phyloP scores from a whole-genome alignment of 108 stramenopile species.

The Cyclostephanos invisitatus region DNA sequence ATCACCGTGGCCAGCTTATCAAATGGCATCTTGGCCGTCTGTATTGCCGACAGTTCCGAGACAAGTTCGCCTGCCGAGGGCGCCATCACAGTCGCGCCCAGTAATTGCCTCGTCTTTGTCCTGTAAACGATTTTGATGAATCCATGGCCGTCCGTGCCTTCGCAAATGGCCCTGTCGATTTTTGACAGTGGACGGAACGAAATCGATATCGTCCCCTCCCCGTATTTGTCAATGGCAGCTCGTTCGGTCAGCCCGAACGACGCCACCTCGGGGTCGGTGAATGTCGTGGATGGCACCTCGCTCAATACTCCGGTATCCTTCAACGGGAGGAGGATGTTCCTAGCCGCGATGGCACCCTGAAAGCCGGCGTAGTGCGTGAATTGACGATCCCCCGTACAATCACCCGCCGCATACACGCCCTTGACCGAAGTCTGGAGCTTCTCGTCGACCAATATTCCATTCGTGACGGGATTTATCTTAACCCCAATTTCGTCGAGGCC shows the following conservation, averaged over 20 bases:
- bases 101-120: conserved; percentile 36
- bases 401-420: conserved; percentile 80
- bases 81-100: conserved; percentile 65
- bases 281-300: conserved; percentile 77
- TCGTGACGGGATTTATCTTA: conserved; percentile 39
- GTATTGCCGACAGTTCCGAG: conserved; percentile 56
- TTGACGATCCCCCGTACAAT: conserved; percentile 81
- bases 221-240: conserved; percentile 60
- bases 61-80: conserved; percentile 70
- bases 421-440: conserved; percentile 63
- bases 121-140: conserved; percentile 62
- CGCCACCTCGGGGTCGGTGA: conserved; percentile 83
- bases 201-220: conserved; percentile 61
- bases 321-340: conserved; percentile 82
- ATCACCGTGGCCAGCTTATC: conserved; percentile 58
- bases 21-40: conserved; percentile 45
- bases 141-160: conserved; percentile 42
- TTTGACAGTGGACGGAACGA: conserved; percentile 50
- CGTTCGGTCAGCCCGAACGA: conserved; percentile 82
- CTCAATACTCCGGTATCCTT: conserved; percentile 54
- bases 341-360: conserved; percentile 85
- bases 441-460: conserved; percentile 69
- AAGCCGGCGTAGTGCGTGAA: conserved; percentile 86
- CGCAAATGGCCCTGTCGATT: conserved; percentile 58
- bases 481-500: conserved; percentile 80